Evolutionary conservation across 805 yeast genomes (phyloP), one percentile per base, ranked within the genome.

Genomic region (Metschnikowia borealis): DNA sequence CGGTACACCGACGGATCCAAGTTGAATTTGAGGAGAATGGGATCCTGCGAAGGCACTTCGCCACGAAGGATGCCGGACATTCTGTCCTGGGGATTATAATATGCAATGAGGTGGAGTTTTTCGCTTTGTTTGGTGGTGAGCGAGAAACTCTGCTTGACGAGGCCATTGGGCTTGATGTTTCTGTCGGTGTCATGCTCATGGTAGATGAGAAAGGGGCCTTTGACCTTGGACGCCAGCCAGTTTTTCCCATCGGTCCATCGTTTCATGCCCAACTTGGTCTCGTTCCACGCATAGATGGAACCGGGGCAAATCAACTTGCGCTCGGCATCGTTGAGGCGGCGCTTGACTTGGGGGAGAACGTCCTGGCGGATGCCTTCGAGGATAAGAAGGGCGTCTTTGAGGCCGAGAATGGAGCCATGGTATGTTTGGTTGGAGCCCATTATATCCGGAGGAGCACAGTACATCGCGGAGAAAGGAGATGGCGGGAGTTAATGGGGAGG

Each of bases 231-330:
- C 2, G 90, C 87, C 51, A 82, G 74, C 91, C 92, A 85, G 33
- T 78, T 74, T 54, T 79, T 78, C 17, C 91, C 89, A 60, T 85
- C 92, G 1, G 91, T 85, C 91, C 92, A 85, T 29, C 91, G 68
- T 54, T 82, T 78, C 82, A 86, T 84, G 15, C 83, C 85, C 39
- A 87, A 81, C 56, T 81, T 84, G 13, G 75, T 70, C 62, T 85
- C 91, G 62, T 82, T 84, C 90, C 90, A 85, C 7, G 84, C 78
- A 58, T 81, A 85, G 2, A 85, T 77, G 2, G 83, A 74, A 3
- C 89, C 89, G 7, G 82, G 73, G 18, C 66, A 65, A 38, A 86
- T 84, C 18, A 67, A 65, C 26, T 70, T 63, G 21, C 87, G 68
- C 62, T 85, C 89, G 29, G 68, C 67, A 21, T 78, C 82, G 13